Evolutionary conservation across 225 moss, liverwort and hornwort genomes (phyloP), one percentile per base, ranked within the genome.

Genomic region (Antitrichia curtipendula): DNA sequence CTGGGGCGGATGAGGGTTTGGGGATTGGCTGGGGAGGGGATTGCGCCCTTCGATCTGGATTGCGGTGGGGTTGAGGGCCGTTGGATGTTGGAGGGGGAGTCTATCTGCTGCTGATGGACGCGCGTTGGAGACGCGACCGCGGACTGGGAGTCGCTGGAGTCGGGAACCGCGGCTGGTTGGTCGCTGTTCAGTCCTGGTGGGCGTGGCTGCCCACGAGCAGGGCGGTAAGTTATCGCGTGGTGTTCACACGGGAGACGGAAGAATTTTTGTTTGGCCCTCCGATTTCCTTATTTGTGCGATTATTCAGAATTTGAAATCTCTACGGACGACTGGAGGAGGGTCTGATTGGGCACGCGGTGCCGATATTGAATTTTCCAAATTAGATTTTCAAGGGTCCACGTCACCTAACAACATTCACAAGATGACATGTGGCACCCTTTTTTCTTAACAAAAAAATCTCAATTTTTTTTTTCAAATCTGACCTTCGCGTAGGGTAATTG

Each of bases 21-120:
- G 41, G 29, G 87, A 91, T 91, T 91, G 91, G 91, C 84, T 89
- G 62, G 8, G 13, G 50, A 15, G 23, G 1, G 49, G 91, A 91
- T 89, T 87, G 47, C 89, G 77, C 91, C 91, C 85, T 91, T 54
- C 87, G 91, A 91, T 91, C 87, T 54, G 87, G 91, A 91, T 91
- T 62, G 71, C 28, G 85, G 75, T 58, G 86, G 8, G 10, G 34
- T 5, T 5, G 13, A 34, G 9, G 4, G 59, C 91, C 91, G 91
- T 91, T 50, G 86, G 91, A 88, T 91, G 14, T 6, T 2, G 17
- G 24, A 3, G 43, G 13, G 52, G 53, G 0, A 2, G 36, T 13
- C 36, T 24, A 34, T 54, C 66, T 43, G 28, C 43, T 59, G 58
- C 32, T 5, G 78, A 12, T 61, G 72, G 77, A 81, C 81, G 81